Evolutionary conservation across 768 basidiomycete species (phyloP).

Genomic region (Lentinula aciculospora): DNA sequence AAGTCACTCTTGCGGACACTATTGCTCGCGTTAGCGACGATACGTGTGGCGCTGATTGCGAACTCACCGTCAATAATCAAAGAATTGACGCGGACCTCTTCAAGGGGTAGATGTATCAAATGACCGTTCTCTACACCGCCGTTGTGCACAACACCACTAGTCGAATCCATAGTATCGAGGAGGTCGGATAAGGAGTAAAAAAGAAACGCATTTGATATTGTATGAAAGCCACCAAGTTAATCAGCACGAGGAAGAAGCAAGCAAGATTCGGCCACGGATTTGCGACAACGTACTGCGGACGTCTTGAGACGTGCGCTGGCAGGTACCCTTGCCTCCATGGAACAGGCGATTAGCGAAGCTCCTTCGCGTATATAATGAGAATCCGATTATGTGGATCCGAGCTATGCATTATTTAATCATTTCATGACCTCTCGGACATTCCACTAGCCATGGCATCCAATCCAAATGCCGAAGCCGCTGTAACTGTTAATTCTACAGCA

Average conservation of each 20-base stretch:
- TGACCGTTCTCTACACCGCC: constrained; percentile 6
- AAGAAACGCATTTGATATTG: not conserved
- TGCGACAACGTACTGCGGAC: not conserved
- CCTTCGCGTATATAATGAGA: not conserved
- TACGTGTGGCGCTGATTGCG: not conserved
- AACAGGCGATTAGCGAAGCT: not conserved
- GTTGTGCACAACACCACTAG: constrained; percentile 10
- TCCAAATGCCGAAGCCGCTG: not conserved
- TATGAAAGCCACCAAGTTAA: constrained; percentile 1
- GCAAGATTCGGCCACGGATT: not conserved
- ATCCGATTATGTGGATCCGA: too few relatives aligned
- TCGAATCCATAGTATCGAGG: not conserved
- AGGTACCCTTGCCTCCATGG: not conserved
- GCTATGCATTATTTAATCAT: too few relatives aligned
- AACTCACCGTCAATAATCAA: constrained; percentile 38
- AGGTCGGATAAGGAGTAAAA: not conserved
- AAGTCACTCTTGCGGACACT: constrained; percentile 40
- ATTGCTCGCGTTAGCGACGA: not conserved
- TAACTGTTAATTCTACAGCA: not conserved
- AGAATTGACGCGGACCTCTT: constrained; percentile 33
- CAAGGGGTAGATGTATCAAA: constrained; percentile 25
- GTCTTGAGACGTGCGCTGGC: not conserved
- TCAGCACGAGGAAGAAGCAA: constrained; percentile 3
- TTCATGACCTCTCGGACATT: too few relatives aligned
- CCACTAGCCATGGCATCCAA: too few relatives aligned